These are phyloP conservation scores for Paracoccidioides brasiliensis DNA, from an alignment of 2,329 filamentous ascomycete species.

Conservation along the genomic window DNA sequence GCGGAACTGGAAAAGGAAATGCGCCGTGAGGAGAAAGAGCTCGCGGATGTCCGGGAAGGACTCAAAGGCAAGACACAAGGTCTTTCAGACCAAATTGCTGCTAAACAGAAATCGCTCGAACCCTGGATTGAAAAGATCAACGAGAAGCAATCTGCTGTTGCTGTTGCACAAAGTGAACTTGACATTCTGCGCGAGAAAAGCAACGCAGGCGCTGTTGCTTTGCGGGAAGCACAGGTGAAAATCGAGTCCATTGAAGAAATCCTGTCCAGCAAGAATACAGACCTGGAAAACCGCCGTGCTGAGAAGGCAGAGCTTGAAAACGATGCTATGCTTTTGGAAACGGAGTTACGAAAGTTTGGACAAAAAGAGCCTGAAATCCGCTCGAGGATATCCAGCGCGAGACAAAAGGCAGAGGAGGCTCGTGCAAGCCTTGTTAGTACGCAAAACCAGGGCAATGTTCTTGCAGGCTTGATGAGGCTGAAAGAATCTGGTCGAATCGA, in stretches of 20 bases:
- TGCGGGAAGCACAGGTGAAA: conserved; percentile 73
- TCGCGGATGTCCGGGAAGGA: conserved; percentile 68
- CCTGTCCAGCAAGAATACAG: conserved; percentile 55
- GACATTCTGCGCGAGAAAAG: conserved; percentile 82
- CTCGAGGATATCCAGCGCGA: conserved; percentile 70
- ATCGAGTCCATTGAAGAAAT: conserved; percentile 58
- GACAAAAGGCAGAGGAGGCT: conserved; percentile 93
- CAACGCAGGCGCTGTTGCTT: conserved; percentile 70
- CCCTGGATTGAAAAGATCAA: conserved; percentile 97
- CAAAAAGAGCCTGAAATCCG: conserved; percentile 71
- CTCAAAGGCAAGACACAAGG: conserved; percentile 93
- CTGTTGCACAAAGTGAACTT: conserved; percentile 87
- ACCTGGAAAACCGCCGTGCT: conserved; percentile 62
- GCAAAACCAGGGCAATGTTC: conserved; percentile 84
- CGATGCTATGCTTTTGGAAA: conserved; percentile 57
- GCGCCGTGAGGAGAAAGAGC: conserved; percentile 65
- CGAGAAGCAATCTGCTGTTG: conserved; percentile 85
- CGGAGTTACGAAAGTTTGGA: conserved; percentile 58
- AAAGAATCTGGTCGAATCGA: conserved; percentile 94
- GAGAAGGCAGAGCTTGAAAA: conserved; percentile 61
- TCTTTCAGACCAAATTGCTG: conserved; percentile 81
- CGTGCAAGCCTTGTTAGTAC: conserved; percentile 78
- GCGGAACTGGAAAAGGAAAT: conserved; percentile 62
- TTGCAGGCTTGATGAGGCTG: conserved; percentile 83
- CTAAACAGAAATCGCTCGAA: conserved; percentile 85